A percentile compares a stretch with the other conserved stretches of the same genome.
Conservation (phyloP, 768 basidiomycete species). For the Termitomyces sp. region DNA sequence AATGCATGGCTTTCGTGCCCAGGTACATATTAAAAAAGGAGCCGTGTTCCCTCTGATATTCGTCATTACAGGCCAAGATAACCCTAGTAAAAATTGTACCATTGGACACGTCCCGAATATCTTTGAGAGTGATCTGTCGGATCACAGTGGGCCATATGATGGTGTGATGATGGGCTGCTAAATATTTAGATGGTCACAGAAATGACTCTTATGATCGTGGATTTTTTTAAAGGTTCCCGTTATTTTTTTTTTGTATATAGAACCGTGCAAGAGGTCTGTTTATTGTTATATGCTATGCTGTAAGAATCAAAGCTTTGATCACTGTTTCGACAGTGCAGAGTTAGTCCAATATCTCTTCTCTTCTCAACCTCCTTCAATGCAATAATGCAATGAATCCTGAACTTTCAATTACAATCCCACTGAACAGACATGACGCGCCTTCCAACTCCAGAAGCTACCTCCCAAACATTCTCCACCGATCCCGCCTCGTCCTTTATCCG, state of each 20-base stretch:
- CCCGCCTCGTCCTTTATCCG: slow-evolving; percentile 43
- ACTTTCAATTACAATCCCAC: slow-evolving; percentile 33
- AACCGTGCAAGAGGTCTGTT: neutral
- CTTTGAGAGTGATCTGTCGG: slow-evolving; percentile 29
- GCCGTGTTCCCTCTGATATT: neutral
- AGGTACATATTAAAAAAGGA: neutral
- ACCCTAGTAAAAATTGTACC: slow-evolving; percentile 41
- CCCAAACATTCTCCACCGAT: slow-evolving; percentile 55
- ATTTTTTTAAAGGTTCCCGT: neutral
- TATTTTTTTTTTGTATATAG: neutral
- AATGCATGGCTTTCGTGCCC: slow-evolving; percentile 16
- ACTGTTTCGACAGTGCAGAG: neutral
- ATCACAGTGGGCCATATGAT: slow-evolving; percentile 46
- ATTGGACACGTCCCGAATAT: slow-evolving; percentile 49
- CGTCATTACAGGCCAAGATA: slow-evolving; percentile 47
- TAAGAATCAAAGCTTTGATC: neutral
- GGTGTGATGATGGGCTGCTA: slow-evolving; percentile 23
- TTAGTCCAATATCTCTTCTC: too few species aligned
- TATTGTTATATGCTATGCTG: neutral
- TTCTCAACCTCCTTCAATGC: neutral
- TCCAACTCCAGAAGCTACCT: slow-evolving; percentile 62
- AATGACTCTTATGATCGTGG: neutral
- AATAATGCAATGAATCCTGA: neutral
- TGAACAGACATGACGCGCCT: slow-evolving; percentile 60
- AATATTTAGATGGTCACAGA: neutral